A percentile compares a stretch with the other conserved stretches of the same genome.
Evolutionary conservation across 2,329 filamentous ascomycete genomes (phyloP).

Genomic region (Verticillium longisporum): DNA sequence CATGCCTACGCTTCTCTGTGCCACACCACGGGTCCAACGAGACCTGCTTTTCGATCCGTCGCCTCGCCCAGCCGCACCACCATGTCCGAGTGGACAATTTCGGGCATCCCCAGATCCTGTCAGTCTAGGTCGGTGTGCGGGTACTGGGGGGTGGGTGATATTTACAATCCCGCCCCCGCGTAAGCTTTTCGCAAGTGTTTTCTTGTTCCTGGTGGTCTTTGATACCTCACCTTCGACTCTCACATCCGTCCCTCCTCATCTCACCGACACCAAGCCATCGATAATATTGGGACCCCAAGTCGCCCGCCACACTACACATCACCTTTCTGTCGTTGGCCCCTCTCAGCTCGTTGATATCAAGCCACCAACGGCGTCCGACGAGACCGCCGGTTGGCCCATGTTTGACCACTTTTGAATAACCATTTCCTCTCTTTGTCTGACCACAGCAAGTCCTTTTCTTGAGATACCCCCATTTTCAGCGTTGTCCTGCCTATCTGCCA

Average conservation of each 20-base stretch:
- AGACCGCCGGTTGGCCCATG: neutral
- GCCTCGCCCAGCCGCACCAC: neutral
- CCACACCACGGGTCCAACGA: neutral
- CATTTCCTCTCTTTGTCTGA: neutral
- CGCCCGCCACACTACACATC: neutral
- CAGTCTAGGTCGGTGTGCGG: neutral
- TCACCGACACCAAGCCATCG: neutral
- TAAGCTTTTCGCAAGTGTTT: neutral
- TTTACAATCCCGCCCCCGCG: neutral
- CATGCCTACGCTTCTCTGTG: neutral
- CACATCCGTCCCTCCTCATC: neutral
- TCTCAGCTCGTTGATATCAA: neutral
- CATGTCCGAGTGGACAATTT: neutral
- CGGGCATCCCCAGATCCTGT: neutral
- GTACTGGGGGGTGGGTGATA: neutral
- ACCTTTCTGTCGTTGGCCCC: neutral
- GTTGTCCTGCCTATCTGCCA: neutral
- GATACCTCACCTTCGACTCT: neutral
- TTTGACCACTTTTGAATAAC: neutral
- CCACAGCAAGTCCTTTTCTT: conserved; percentile 4
- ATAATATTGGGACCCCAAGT: neutral
- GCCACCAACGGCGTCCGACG: neutral
- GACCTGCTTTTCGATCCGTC: neutral
- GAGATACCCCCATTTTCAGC: conserved; percentile 3
- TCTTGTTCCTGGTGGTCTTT: neutral